Conservation (phyloP, 2,329 filamentous ascomycete species). For the Aspergillus puulaauensis region DNA sequence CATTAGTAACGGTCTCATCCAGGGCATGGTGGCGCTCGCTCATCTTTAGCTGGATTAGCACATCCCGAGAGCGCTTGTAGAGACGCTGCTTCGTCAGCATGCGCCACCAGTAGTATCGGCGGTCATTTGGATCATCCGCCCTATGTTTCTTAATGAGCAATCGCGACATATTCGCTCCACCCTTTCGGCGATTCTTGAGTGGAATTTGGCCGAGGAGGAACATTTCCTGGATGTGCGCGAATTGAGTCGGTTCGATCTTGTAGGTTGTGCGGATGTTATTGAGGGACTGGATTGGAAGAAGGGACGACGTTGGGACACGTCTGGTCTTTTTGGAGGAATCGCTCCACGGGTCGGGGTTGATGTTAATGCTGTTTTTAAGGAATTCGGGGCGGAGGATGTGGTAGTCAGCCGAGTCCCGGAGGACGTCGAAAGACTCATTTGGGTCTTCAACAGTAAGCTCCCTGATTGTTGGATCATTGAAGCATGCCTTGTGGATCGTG, state of each 20-base stretch:
- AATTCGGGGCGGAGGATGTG: constrained; percentile 54
- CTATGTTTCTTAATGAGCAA: constrained; percentile 47
- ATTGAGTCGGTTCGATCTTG: constrained; percentile 63
- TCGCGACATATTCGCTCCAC: constrained; percentile 53
- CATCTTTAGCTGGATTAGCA: constrained; percentile 58
- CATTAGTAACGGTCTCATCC: constrained; percentile 57
- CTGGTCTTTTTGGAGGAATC: constrained; percentile 34
- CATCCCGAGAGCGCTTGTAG: constrained; percentile 60
- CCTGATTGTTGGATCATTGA: constrained; percentile 65
- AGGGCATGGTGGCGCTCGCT: constrained; percentile 59
- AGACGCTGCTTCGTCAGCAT: constrained; percentile 63
- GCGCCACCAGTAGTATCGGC: constrained; percentile 65
- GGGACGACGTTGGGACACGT: constrained; percentile 50
- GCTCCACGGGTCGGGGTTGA: constrained; percentile 46
- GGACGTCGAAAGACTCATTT: constrained; percentile 67
- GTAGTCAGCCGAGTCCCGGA: constrained; percentile 63
- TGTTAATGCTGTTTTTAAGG: constrained; percentile 47
- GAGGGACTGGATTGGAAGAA: constrained; percentile 54
- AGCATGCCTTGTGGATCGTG: constrained; percentile 70
- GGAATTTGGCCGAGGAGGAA: constrained; percentile 60
- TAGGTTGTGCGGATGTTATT: constrained; percentile 50
- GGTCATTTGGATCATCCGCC: constrained; percentile 54
- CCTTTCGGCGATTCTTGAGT: constrained; percentile 44
- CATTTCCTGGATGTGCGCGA: constrained; percentile 62
- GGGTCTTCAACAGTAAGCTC: constrained; percentile 95